Evolutionary conservation across 148 eudicot species (phyloP).

Genomic region (Fagopyrum tataricum): DNA sequence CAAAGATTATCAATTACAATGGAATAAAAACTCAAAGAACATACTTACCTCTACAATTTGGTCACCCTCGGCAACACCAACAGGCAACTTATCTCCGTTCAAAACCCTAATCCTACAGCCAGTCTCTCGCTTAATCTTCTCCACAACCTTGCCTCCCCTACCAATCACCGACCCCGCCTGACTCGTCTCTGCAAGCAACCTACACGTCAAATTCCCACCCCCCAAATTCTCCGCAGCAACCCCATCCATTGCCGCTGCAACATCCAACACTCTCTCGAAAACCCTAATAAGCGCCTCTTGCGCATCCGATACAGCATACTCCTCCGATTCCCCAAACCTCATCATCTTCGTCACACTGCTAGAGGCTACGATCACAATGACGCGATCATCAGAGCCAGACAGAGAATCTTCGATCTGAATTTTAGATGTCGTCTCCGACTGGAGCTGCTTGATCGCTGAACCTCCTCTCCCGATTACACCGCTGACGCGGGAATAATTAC

Average conservation of each 20-base stretch:
- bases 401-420: conserved; percentile 53
- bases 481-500: conserved; percentile 57
- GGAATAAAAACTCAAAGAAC: background rate
- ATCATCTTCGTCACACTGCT: conserved; percentile 17
- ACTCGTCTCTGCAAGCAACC: conserved; percentile 40
- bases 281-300: conserved; percentile 68
- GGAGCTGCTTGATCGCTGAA: conserved; percentile 47
- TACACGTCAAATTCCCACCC: conserved; percentile 30
- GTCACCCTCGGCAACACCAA: conserved; percentile 31
- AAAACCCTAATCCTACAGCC: conserved; percentile 66
- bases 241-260: conserved; percentile 44
- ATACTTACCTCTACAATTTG: conserved; percentile 50
- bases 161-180: conserved; percentile 67
- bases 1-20: background rate
- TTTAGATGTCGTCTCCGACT: conserved; percentile 35
- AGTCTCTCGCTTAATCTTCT: conserved; percentile 54
- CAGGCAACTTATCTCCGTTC: conserved; percentile 28
- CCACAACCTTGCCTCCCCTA: conserved; percentile 57
- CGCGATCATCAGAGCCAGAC: conserved; percentile 34
- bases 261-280: conserved; percentile 65
- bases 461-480: conserved; percentile 76
- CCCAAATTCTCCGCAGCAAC: conserved; percentile 9
- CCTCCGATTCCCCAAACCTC: conserved; percentile 11
- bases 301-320: conserved; percentile 40
- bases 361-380: conserved; percentile 37